Conservation (phyloP, 2,329 filamentous ascomycete genomes). For the Scopulariopsis brevicaulis region DNA sequence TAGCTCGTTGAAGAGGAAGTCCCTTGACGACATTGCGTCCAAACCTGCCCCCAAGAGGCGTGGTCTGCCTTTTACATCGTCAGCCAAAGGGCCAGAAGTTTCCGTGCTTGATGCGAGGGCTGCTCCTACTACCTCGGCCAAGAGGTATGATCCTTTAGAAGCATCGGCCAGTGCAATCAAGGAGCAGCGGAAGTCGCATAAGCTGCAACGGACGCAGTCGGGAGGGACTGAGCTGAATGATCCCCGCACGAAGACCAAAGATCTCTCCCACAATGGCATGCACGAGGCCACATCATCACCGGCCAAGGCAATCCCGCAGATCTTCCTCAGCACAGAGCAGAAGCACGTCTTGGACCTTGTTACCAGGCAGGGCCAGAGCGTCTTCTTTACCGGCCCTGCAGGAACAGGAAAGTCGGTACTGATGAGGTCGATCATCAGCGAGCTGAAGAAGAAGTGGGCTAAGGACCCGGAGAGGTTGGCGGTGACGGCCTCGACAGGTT, state of each 20-base stretch:
- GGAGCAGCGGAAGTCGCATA: constrained; percentile 61
- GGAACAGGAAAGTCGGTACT: constrained; percentile 95
- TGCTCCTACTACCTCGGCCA: constrained; percentile 21
- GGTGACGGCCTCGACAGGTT: constrained; percentile 88
- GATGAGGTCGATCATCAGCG: constrained; percentile 80
- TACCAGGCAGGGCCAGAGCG: constrained; percentile 67
- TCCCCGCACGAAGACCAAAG: constrained; percentile 12
- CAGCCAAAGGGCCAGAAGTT: constrained; percentile 17
- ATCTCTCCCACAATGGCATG: constrained; percentile 30
- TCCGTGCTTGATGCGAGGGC: constrained; percentile 16
- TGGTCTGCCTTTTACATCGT: constrained; percentile 36
- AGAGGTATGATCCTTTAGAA: constrained; percentile 48
- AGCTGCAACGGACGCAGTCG: constrained; percentile 22
- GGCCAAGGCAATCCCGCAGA: constrained; percentile 31
- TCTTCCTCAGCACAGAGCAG: constrained; percentile 80
- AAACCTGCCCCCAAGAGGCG: constrained; percentile 43
- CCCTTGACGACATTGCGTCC: constrained; percentile 18
- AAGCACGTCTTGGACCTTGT: constrained; percentile 74
- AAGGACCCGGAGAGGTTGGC: constrained; percentile 76
- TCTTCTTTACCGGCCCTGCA: constrained; percentile 96
- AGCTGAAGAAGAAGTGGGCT: constrained; percentile 64
- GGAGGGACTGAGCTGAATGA: constrained; percentile 11
- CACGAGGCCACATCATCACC: constrained; percentile 25
- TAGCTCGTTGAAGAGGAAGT: constrained; percentile 28
- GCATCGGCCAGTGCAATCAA: constrained; percentile 64